Base-by-base conservation (phyloP, 2,329 filamentous ascomycete genomes). In the Coniochaeta sp. region DNA sequence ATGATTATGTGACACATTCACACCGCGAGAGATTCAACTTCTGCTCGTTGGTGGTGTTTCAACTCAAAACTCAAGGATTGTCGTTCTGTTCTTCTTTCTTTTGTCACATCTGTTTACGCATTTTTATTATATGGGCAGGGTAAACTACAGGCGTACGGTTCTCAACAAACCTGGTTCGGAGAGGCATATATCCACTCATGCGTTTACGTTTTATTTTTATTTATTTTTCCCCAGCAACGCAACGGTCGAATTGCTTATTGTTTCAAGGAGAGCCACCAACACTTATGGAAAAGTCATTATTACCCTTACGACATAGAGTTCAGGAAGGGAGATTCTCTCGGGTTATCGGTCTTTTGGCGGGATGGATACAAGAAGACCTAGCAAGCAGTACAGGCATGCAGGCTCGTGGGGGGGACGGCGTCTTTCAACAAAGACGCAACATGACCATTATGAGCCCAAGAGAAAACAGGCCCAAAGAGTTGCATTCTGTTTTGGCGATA, bases 401-500 rank as follows among this genome's bases (percentile, higher is more conserved):
- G 9, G 54, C 22, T n/a, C n/a, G n/a, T n/a, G n/a, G n/a, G n/a
- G 34, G 31, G 64, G 64, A 60, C 62, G 66, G 66, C 65, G 70
- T 72, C 71, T 71, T 72, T 72, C 71, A 72, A 72, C 71, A 72
- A 69, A 70, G 70, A 72, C 70, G 67, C 54, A 57, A 63, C 65
- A 66, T 66, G 22, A 58, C 22, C 24, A 47, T 55, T n/a, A 55
- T n/a, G 66, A 69, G 67, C 65, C 66, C 54, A 57, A 34, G 50
- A 68, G 66, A 64, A 64, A 47, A 17, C 64, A 40, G 67, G 65
- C 63, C 64, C 61, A 61, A 69, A 65, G 62, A 67, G 61, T 22
- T 19, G 16, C 34, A 58, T 61, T 57, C 57, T 57, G 44, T 58
- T 62, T 66, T 68, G 47, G 66, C 66, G 68, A 70, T 71, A 71